These are phyloP conservation scores for Cochlearia excelsa DNA, from an alignment of 345 rosid genomes.

Conservation along the genomic window DNA sequence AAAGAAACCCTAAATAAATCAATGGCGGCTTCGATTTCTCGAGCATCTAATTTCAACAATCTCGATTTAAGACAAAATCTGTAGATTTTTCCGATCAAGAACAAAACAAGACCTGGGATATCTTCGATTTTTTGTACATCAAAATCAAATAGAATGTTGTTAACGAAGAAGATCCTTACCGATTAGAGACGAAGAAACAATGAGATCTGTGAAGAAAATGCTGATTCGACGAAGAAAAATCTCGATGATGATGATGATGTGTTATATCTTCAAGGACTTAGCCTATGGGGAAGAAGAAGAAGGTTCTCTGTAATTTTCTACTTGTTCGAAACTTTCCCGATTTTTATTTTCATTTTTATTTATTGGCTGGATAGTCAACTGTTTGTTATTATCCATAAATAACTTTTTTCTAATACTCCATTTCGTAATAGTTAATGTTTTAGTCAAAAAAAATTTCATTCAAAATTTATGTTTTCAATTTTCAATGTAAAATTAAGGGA, in stretches of 20 bases:
- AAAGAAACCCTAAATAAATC: no score
- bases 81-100: conserved; percentile 5
- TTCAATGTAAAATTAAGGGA: no score
- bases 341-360: neutral
- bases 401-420: neutral
- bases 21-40: no score
- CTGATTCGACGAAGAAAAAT: conserved; percentile 19
- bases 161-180: conserved; percentile 24
- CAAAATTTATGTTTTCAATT: no score
- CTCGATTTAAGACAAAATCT: neutral
- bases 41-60: no score
- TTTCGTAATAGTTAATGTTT: no score
- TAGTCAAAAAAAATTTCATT: no score
- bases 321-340: conserved; percentile 13
- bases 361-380: neutral
- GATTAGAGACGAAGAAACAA: conserved; percentile 10
- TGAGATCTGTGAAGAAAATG: conserved; percentile 19
- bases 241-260: conserved; percentile 7
- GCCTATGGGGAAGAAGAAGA: neutral
- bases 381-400: neutral
- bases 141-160: neutral
- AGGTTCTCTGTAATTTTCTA: conserved; percentile 17
- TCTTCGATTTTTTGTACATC: neutral
- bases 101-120: neutral
- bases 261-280: conserved; percentile 22